Evolutionary conservation across 805 yeast genomes (phyloP).

Genomic region (Isabelozyma rhagii): DNA sequence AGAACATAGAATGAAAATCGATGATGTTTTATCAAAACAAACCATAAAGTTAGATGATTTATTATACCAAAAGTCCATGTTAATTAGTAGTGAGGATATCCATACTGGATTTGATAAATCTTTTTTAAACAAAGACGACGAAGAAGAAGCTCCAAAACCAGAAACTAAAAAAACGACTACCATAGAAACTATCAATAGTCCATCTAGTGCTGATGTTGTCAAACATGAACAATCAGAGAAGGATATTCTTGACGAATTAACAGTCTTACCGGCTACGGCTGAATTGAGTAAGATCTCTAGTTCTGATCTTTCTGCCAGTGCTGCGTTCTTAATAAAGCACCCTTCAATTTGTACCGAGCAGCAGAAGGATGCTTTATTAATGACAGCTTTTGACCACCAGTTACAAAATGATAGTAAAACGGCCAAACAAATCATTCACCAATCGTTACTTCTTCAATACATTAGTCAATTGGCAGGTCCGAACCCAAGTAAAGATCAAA

Average conservation of each 20-base stretch:
- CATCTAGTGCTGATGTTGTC: neutral
- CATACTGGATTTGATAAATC: conserved; percentile 91
- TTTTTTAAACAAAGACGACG: conserved; percentile 60
- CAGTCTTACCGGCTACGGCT: conserved; percentile 60
- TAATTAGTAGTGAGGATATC: conserved; percentile 87
- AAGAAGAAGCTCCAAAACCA: conserved; percentile 12
- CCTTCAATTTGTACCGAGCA: conserved; percentile 71
- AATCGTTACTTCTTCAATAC: conserved; percentile 77
- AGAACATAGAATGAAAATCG: conserved; percentile 70
- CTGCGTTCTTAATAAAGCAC: conserved; percentile 53
- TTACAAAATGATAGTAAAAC: conserved; percentile 53
- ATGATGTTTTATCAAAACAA: conserved; percentile 60
- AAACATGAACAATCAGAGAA: conserved; percentile 10
- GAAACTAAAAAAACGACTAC: conserved; percentile 22
- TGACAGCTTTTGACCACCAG: conserved; percentile 88
- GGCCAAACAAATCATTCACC: conserved; percentile 71
- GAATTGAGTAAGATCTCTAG: conserved; percentile 58
- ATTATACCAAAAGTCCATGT: conserved; percentile 63
- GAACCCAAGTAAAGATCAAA: conserved; percentile 23
- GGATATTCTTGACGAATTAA: conserved; percentile 47
- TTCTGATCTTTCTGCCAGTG: conserved; percentile 47
- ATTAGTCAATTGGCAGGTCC: conserved; percentile 45
- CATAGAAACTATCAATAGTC: conserved; percentile 20
- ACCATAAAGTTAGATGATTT: conserved; percentile 64
- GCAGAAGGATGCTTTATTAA: conserved; percentile 88